Percentiles rank a stretch among this genome's conserved stretches.
Evolutionary conservation across 139 green algal genomes (phyloP).

Genomic region (Yamagishiella unicocca): DNA sequence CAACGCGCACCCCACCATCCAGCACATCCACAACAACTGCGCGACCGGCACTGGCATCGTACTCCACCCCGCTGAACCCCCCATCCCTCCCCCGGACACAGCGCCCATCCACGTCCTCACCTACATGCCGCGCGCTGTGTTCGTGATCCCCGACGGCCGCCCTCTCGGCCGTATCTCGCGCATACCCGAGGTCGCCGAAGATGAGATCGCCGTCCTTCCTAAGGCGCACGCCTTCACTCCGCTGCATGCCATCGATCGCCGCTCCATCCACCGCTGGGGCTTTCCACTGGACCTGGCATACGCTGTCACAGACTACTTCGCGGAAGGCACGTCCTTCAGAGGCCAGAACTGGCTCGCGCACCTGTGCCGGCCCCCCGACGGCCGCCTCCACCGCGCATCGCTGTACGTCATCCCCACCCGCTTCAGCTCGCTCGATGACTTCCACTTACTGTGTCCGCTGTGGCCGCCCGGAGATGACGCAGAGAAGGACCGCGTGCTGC

Average conservation of each 20-base stretch:
- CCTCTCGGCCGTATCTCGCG: background rate
- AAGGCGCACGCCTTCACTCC: no score
- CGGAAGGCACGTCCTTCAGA: background rate
- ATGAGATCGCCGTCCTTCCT: background rate
- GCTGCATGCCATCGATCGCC: background rate
- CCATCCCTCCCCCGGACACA: background rate
- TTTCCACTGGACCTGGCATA: background rate
- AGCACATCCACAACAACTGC: constrained; percentile 12
- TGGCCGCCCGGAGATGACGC: no score
- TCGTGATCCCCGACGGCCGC: background rate
- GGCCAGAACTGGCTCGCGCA: background rate
- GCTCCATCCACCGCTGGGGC: background rate
- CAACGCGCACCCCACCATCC: background rate
- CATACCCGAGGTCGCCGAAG: background rate
- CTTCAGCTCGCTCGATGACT: no score
- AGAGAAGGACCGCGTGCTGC: no score
- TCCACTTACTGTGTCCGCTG: no score
- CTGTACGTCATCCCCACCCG: no score
- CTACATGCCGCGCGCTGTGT: background rate
- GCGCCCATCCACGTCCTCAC: background rate
- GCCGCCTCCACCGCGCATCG: no score
- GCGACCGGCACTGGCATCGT: background rate
- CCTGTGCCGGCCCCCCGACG: background rate
- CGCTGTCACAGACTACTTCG: constrained; percentile 6
- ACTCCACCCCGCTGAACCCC: background rate